Base-by-base conservation (phyloP, 345 rosid genomes). In the rapeseed (Brassica napus) region DNA sequence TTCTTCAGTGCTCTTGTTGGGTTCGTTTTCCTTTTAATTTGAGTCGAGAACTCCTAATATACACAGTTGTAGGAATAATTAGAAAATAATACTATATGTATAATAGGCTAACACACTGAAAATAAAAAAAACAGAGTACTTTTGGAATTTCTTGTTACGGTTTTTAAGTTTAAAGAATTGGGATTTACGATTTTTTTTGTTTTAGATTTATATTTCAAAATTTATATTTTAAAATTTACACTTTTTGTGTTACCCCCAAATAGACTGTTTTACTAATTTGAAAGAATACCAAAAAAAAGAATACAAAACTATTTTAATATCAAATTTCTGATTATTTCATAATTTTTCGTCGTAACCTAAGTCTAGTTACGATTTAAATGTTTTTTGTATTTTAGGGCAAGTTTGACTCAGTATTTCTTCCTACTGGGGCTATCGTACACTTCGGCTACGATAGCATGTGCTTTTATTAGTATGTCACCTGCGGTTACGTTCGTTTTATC, bases 1-100 rank as follows among this genome's bases (percentile, higher is more conserved):
- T 94, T 94, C 85, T 68, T 90, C 79, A 89, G 89, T 77, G 91
- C 87, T 65, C 85, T 92, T 63, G 76, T 87, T 23, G 98, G 97
- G 97, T 89, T 72, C 23, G 81, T 77, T 71, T 15, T 74, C 16
- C 26, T 2, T 18, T 68, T 8, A 3, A 26, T 73, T 49, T 35
- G 47, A 16, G 54, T 8, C n/a, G 4, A 9, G 3, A 61, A 47
- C 55, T 69, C 31, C 37, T n/a, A 15, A 65, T n/a, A 47, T 57
- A n/a, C 16, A 59, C 16, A 59, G n/a, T 35, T 34, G 26, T 65
- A 34, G 4, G 14, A 65, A 3, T 34, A 16, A 65, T 34, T 34
- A 30, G 9, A 12, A 62, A 12, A 59, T 1, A 59, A 59, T 26
- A 23, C 5, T 11, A 23, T 21, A 58, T 21, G 1, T 2, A 39